These are phyloP conservation scores for Dendrobium nobile DNA, from an alignment of 106 monocot genomes.

Conservation along the genomic window DNA sequence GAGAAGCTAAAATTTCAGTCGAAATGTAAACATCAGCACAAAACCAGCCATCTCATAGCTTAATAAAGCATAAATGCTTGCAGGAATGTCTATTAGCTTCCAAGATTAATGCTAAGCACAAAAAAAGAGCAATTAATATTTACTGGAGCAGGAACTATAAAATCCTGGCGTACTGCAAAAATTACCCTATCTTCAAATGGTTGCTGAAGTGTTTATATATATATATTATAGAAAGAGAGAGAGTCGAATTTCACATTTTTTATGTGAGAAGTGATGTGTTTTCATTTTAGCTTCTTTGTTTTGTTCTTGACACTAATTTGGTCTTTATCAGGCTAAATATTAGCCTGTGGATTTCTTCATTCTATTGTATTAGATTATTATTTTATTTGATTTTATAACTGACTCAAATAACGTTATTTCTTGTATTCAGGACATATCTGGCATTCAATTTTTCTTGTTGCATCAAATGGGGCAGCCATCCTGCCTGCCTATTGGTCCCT, in stretches of 20 bases:
- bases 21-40: too few relatives aligned
- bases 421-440: conserved; percentile 53
- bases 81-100: too few relatives aligned
- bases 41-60: too few relatives aligned
- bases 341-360: background rate
- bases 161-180: too few relatives aligned
- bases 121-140: too few relatives aligned
- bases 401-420: background rate
- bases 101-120: too few relatives aligned
- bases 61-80: too few relatives aligned
- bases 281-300: background rate
- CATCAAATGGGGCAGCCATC: conserved; percentile 86
- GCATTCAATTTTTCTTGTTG: conserved; percentile 81
- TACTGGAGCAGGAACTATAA: too few relatives aligned
- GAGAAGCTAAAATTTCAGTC: too few relatives aligned
- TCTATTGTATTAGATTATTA: background rate
- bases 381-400: background rate
- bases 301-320: background rate
- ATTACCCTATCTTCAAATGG: too few relatives aligned
- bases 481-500: conserved; percentile 79
- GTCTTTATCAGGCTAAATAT: background rate
- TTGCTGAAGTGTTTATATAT: too few relatives aligned
- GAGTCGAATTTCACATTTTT: background rate
- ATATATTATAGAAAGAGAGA: too few relatives aligned
- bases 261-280: background rate